phyloP scores from a whole-genome alignment of 1,284 basidiomycete genomes.

The Earliella scabrosa region DNA sequence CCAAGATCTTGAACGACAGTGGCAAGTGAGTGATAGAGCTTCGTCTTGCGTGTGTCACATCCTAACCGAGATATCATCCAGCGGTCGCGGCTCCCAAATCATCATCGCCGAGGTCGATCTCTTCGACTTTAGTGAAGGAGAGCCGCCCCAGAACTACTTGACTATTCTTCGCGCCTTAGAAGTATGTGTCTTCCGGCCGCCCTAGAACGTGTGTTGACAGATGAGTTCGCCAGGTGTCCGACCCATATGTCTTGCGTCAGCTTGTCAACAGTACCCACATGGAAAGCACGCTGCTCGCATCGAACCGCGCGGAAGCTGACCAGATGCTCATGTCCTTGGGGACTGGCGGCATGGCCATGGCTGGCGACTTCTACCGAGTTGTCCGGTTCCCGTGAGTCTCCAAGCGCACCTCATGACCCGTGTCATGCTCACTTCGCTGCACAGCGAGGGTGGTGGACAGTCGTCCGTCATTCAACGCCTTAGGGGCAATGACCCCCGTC shows the following conservation, averaged over 20 bases:
- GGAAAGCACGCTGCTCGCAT: conserved; percentile 74
- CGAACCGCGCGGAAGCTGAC: conserved; percentile 64
- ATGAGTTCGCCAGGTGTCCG: conserved; percentile 62
- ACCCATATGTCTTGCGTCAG: conserved; percentile 80
- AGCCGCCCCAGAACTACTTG: conserved; percentile 60
- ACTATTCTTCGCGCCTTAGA: conserved; percentile 89
- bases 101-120: conserved; percentile 72
- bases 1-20: conserved; percentile 57
- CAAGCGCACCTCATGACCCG: neutral
- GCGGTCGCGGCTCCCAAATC: conserved; percentile 49
- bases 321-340: conserved; percentile 48
- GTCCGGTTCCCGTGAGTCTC: conserved; percentile 61
- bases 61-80: conserved; percentile 24
- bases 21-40: conserved; percentile 64
- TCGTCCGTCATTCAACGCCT: conserved; percentile 45
- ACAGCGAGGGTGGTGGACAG: conserved; percentile 67
- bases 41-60: too few relatives aligned
- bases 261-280: conserved; percentile 79
- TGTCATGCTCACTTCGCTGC: neutral
- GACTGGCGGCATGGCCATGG: conserved; percentile 60
- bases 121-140: conserved; percentile 77
- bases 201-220: too few relatives aligned
- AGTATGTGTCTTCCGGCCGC: conserved; percentile 52
- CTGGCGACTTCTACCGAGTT: conserved; percentile 63
- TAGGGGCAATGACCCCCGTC: conserved; percentile 43